Conservation (phyloP, 2,329 filamentous ascomycete genomes). For the Scytalidium lignicola region DNA sequence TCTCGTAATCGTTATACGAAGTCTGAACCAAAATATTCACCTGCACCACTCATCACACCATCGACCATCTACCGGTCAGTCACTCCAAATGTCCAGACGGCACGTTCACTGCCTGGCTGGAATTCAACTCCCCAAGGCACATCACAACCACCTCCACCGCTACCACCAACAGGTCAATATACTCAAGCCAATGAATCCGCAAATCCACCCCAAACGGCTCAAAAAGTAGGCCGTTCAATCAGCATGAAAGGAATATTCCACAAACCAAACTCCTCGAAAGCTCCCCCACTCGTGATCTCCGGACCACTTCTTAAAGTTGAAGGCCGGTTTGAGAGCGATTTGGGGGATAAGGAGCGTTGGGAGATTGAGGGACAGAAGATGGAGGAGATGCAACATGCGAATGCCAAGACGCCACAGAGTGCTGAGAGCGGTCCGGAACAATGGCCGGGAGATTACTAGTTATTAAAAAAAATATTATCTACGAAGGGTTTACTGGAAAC, state of each 20-base stretch:
- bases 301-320: constrained; percentile 3
- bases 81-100: background rate
- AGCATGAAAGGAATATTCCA: background rate
- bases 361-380: background rate
- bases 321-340: background rate
- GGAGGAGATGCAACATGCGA: background rate
- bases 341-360: background rate
- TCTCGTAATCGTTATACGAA: background rate
- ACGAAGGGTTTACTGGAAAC: background rate
- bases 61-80: too few relatives aligned
- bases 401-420: constrained; percentile 3
- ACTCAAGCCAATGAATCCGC: background rate
- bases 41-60: background rate
- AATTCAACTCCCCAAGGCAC: background rate
- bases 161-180: too few relatives aligned
- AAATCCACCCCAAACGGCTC: background rate
- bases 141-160: too few relatives aligned
- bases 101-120: background rate
- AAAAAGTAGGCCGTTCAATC: background rate
- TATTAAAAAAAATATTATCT: background rate
- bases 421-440: constrained; percentile 15
- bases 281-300: constrained; percentile 2
- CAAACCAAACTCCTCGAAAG: background rate
- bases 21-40: background rate
- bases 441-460: constrained; percentile 19